Base-by-base conservation (phyloP, 345 rosid species). In the Citrus medica region DNA sequence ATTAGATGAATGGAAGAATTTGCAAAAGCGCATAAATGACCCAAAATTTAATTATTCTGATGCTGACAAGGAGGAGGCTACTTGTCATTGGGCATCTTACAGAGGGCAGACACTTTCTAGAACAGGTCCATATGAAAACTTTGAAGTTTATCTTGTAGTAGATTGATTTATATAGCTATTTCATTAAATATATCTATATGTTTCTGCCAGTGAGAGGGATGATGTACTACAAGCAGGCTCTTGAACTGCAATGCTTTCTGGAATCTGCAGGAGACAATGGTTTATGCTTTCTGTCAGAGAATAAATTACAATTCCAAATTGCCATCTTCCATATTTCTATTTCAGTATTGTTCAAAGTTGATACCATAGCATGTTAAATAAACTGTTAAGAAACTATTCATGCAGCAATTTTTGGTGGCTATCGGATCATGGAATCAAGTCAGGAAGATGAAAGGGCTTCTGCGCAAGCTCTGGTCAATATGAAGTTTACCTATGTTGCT, bases 401-500 rank as follows among this genome's bases (percentile, higher is more conserved):
- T 25, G 84, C 88, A 94, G 97, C 72, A 62, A 28, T 75, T 55
- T 40, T 69, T 67, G 78, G 79, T 77, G 90, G 85, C 80, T 55
- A 72, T 76, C 74, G 74, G 83, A 75, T 75, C 71, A 68, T 79
- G 67, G 48, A 40, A 40, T 79, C 67, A 67, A 70, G 66, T 59
- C 87, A 80, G 76, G 82, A 72, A 51, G 73, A 75, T 42, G 84
- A n/a, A 7, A 81, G 67, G 79, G 76, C 48, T 40, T 40, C 13
- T 40, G 48, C 89, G 32, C 85, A 84, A 74, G 98, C 99, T 82
- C 87, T 92, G 73, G 97, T 93, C 22, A 90, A 92, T 87, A 56
- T 96, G 84, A 96, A 96, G 89, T 94, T 94, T 86, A 94, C 98
- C 53, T 96, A 94, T 81, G 98, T 96, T 71, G 98, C 94, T 83